Percentiles rank a stretch among this genome's conserved stretches.
phyloP scores from a whole-genome alignment of 345 rosid genomes.

The Eucalyptus erythrocorys region DNA sequence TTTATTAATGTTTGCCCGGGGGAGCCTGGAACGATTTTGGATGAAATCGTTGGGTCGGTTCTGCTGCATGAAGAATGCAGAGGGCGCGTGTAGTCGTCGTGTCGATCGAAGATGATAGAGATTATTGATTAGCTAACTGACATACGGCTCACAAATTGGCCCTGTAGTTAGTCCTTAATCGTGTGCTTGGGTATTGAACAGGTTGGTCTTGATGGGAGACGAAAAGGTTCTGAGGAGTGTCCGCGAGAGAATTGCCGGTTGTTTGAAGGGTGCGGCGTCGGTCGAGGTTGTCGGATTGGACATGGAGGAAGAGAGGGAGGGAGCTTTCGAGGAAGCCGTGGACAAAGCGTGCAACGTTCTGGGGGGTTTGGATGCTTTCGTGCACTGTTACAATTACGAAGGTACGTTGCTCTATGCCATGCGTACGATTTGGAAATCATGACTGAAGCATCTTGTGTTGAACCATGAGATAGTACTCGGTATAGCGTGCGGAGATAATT shows the following conservation, averaged over 20 bases:
- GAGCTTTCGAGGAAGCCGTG: constrained; percentile 58
- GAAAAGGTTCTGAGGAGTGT: constrained; percentile 29
- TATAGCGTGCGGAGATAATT: neutral
- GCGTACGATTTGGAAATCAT: neutral
- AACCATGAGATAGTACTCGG: neutral
- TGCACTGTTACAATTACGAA: constrained; percentile 59
- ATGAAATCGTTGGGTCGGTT: neutral
- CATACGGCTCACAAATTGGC: neutral
- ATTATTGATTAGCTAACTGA: neutral
- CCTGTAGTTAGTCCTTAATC: neutral
- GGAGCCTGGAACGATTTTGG: neutral
- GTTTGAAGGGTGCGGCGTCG: constrained; percentile 8
- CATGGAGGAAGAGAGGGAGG: constrained; percentile 69
- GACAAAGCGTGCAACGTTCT: constrained; percentile 42
- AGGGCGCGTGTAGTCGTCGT: neutral
- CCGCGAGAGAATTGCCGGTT: constrained; percentile 25
- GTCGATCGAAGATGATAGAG: neutral
- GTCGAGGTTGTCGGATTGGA: constrained; percentile 55
- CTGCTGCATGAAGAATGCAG: neutral
- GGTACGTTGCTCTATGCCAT: constrained; percentile 20
- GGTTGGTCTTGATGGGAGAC: constrained; percentile 85
- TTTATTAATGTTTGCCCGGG: neutral
- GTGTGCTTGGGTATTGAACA: neutral
- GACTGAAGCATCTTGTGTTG: neutral
- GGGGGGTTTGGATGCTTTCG: constrained; percentile 68